Evolutionary conservation across 2,329 filamentous ascomycete species (phyloP).

Genomic region (Diaporthe vexans): DNA sequence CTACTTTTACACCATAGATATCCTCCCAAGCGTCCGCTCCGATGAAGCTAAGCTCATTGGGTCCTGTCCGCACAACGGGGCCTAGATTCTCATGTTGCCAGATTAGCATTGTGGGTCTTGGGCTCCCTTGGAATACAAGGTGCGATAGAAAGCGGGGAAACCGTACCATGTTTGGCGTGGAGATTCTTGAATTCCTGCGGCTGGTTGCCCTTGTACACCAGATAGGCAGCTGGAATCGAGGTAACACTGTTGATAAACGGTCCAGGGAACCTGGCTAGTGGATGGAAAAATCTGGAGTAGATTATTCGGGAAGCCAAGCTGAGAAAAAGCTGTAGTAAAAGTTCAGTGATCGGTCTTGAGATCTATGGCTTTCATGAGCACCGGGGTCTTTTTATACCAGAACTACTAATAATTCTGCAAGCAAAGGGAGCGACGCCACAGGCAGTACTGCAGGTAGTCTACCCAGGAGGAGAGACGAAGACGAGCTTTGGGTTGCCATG

Average conservation of each 20-base stretch:
- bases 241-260: neutral
- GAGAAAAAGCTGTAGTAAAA: neutral
- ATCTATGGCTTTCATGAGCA: too few species aligned
- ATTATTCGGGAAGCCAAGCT: neutral
- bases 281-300: neutral
- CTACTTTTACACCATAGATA: too few species aligned
- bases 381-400: too few species aligned
- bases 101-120: neutral
- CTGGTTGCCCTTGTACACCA: slow-evolving; percentile 3
- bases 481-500: too few species aligned
- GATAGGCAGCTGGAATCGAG: neutral
- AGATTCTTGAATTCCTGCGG: neutral
- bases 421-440: too few species aligned
- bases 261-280: neutral
- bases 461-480: too few species aligned
- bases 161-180: neutral
- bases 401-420: too few species aligned
- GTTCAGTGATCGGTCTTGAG: neutral
- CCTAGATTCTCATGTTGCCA: neutral
- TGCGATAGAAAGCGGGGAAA: neutral
- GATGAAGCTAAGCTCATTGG: too few species aligned
- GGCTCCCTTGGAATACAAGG: too few species aligned
- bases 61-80: too few species aligned
- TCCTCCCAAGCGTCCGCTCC: too few species aligned
- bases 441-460: too few species aligned